Evolutionary conservation across 73 alveolate species (phyloP).

Genomic region (Paramecium sexaurelia): DNA sequence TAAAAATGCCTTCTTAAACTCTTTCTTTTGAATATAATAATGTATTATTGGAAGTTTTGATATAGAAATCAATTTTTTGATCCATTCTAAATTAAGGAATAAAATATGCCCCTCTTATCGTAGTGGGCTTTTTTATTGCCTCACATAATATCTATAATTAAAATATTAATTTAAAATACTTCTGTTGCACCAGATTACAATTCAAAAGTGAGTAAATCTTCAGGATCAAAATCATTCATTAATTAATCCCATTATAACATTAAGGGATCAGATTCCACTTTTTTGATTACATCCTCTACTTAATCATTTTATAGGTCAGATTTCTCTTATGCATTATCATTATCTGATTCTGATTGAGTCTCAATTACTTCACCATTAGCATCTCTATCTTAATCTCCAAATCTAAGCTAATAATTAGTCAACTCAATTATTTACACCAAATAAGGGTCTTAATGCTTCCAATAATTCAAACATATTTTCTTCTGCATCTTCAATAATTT

Average conservation of each 20-base stretch:
- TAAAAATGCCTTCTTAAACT: slow-evolving; percentile 4
- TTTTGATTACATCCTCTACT: background rate
- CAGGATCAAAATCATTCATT: slow-evolving; percentile 50
- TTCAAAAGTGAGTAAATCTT: slow-evolving; percentile 23
- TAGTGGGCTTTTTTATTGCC: background rate
- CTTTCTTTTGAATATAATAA: background rate
- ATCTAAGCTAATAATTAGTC: background rate
- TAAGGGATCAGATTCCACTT: background rate
- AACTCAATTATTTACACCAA: background rate
- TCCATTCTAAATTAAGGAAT: background rate
- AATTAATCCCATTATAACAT: slow-evolving; percentile 30
- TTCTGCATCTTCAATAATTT: background rate
- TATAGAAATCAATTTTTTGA: slow-evolving; percentile 34
- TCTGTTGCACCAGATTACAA: background rate
- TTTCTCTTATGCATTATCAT: background rate
- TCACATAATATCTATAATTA: background rate
- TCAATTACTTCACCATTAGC: background rate
- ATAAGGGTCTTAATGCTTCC: slow-evolving; percentile 36
- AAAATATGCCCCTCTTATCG: slow-evolving; percentile 20
- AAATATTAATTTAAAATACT: background rate
- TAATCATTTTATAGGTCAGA: background rate
- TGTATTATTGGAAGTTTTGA: background rate
- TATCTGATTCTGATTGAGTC: background rate
- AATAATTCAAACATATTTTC: background rate
- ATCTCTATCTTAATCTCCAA: background rate